Evolutionary conservation across 2,329 filamentous ascomycete species (phyloP).

Genomic region (Xenosphaeropsis pyriputrescens): DNA sequence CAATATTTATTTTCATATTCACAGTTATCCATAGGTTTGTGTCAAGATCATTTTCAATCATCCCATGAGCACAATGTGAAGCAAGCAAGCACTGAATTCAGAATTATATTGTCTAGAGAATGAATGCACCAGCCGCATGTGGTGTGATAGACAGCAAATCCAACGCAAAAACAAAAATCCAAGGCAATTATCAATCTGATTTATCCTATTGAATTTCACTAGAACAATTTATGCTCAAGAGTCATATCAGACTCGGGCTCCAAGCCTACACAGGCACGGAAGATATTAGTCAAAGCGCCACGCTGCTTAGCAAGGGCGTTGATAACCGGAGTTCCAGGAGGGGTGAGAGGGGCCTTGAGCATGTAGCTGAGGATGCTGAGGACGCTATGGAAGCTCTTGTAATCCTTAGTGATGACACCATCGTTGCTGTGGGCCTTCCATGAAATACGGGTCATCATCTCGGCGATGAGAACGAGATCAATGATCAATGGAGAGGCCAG

Average conservation of each 20-base stretch:
- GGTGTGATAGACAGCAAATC: no score
- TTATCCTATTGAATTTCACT: no score
- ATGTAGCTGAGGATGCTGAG: conserved; percentile 97
- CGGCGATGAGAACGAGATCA: conserved; percentile 79
- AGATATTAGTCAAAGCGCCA: conserved; percentile 88
- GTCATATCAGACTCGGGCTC: conserved; percentile 99
- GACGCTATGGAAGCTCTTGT: conserved; percentile 91
- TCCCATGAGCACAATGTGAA: no score
- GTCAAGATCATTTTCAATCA: no score
- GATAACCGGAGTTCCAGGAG: conserved; percentile 86
- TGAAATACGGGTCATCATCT: conserved; percentile 97
- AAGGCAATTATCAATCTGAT: no score
- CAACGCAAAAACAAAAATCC: no score
- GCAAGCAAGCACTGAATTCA: no score
- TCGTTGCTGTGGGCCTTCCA: conserved; percentile 56
- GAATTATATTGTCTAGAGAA: no score
- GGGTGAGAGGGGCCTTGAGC: conserved; percentile 91
- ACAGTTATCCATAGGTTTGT: no score
- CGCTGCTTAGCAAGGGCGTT: conserved; percentile 96
- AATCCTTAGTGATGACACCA: conserved; percentile 45
- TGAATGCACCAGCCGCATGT: no score
- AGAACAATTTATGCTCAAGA: conserved; percentile 94
- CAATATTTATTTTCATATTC: no score
- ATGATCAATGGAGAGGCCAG: conserved; percentile 94
- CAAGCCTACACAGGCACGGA: conserved; percentile 91